Base-by-base conservation (phyloP, 371 early-diverging fungal genomes). In the Syncephalastrum racemosum region DNA sequence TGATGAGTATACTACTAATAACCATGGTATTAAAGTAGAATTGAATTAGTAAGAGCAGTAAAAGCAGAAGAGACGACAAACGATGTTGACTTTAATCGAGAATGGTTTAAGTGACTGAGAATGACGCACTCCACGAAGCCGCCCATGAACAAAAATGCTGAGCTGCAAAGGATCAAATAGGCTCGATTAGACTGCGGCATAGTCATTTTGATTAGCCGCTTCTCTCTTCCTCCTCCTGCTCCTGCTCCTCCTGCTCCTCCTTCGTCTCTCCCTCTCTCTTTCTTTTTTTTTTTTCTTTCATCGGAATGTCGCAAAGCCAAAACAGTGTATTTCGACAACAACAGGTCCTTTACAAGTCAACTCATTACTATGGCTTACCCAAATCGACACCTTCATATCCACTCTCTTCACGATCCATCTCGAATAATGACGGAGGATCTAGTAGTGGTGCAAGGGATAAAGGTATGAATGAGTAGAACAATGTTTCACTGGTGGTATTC, bases 271-370 rank as follows among this genome's bases (percentile, higher is more conserved):
- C 40, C 15, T 42, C 16, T 19, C 22, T 42, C 20, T 41, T 8
- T 42, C 3, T 16, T 41, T 16, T 15, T 43, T 18, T 8, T 13
- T 23, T 8, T 48, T 43, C 3, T 22, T 14, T 12, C 15, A 53
- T 59, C 53, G 66, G 61, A 42, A 62, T 65, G 14, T 43, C 44
- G 19, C 70, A 59, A 58, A 60, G 61, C 31, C 68, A 60, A 50
- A 71, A 65, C n/a, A 63, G 65, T 20, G 12, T 63, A n/a, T 71
- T 71, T 44, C 58, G 68, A 55, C 71, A 71, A 36, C 71, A 71
- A 50, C 71, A 71, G 23, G 66, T 55, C 4, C 18, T 71, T 10
- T 71, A 71, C 46, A 62, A 68, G 3, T 65, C 65, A 31, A 47
- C 65, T 19, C 68, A 67, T 39, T 67, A 62, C 22, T 24, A 65